Conservation (phyloP, 148 eudicot species). For the Fagopyrum tataricum region DNA sequence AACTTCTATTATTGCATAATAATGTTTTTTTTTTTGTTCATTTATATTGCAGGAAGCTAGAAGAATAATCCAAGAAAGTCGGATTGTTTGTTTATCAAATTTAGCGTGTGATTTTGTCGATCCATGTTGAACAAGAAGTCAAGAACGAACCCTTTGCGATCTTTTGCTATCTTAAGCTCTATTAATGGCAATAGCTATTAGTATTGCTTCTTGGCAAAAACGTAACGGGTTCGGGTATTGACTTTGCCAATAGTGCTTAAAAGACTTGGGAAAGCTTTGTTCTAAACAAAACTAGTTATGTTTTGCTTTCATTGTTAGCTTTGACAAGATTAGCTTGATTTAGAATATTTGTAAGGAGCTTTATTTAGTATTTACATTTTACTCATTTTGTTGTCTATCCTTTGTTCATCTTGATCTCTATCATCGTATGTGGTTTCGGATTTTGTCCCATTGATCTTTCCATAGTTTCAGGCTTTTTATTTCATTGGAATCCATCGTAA, state of each 20-base stretch:
- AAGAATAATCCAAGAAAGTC: constrained; percentile 4
- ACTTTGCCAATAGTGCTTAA: constrained; percentile 33
- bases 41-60: constrained; percentile 18
- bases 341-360: background rate
- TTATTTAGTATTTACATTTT: background rate
- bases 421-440: background rate
- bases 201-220: constrained; percentile 10
- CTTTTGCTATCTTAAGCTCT: background rate
- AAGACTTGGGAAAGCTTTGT: constrained; percentile 3
- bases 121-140: constrained; percentile 51
- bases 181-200: background rate
- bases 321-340: constrained; percentile 2
- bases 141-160: constrained; percentile 86
- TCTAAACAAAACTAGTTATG: background rate
- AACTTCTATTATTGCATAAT: background rate
- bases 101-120: constrained; percentile 8
- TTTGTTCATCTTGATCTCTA: background rate
- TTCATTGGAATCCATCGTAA: too few relatives aligned
- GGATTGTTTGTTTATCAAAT: constrained; percentile 2
- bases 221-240: constrained; percentile 93
- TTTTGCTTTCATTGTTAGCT: constrained; percentile 9
- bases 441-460: background rate
- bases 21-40: background rate
- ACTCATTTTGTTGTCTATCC: background rate
- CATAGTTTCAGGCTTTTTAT: background rate